Evolutionary conservation across 176 grass and related monocot genomes (phyloP).

Genomic region (Aegilops tauschii): DNA sequence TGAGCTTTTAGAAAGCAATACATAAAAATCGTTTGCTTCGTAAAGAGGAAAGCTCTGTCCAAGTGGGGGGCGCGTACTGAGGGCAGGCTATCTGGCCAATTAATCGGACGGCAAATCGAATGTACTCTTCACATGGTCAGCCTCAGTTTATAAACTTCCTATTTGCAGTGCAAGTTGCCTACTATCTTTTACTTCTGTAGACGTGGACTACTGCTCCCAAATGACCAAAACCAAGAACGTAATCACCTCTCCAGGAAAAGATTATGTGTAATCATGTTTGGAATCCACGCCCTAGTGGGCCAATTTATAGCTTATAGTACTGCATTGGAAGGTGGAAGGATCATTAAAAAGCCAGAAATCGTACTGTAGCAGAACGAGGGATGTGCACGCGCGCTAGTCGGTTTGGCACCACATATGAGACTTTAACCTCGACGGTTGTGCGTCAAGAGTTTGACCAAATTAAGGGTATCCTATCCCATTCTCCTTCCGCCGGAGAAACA

Average conservation of each 20-base stretch:
- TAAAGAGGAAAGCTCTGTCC: too few species aligned
- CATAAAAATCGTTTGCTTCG: too few species aligned
- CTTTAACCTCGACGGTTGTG: neutral
- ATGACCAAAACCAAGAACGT: neutral
- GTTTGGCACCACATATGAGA: constrained; percentile 14
- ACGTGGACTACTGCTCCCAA: neutral
- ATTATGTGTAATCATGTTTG: constrained; percentile 11
- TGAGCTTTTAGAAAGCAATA: too few species aligned
- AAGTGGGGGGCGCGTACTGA: too few species aligned
- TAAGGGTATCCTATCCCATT: neutral
- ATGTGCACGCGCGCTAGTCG: constrained; percentile 11
- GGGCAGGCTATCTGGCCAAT: too few species aligned
- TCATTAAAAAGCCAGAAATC: constrained; percentile 3
- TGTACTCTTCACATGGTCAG: neutral
- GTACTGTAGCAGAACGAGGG: constrained; percentile 6
- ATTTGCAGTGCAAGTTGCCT: neutral
- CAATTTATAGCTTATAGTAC: neutral
- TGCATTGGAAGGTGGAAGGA: constrained; percentile 2
- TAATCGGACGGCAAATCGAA: too few species aligned
- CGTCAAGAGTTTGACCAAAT: constrained; percentile 9
- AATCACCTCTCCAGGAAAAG: neutral
- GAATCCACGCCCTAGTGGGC: constrained; percentile 1
- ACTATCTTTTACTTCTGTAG: neutral
- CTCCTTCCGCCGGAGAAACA: too few species aligned
- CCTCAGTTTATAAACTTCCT: neutral